phyloP scores from a whole-genome alignment of 2,329 filamentous ascomycete species.

The Fusarium sororula region DNA sequence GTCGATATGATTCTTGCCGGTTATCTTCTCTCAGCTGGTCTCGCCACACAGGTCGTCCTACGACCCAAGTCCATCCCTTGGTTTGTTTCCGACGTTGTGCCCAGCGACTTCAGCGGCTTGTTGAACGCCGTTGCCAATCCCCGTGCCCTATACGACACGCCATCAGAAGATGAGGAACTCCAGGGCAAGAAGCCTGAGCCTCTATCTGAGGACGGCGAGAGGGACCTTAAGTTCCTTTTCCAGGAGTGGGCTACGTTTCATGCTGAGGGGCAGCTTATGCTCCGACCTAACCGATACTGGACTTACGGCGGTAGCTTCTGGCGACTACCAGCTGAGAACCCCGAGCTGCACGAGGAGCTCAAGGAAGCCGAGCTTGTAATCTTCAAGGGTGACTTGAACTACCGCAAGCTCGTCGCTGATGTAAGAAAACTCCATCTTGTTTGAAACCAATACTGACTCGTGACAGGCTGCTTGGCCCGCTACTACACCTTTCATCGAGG shows the following conservation, averaged over 20 bases:
- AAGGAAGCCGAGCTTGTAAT: slow-evolving; percentile 86
- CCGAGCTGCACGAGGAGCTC: slow-evolving; percentile 77
- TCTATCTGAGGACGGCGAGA: slow-evolving; percentile 73
- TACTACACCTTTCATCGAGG: slow-evolving; percentile 84
- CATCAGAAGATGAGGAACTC: slow-evolving; percentile 71
- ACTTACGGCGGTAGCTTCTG: slow-evolving; percentile 88
- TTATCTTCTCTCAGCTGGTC: slow-evolving; percentile 83
- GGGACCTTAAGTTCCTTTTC: slow-evolving; percentile 80
- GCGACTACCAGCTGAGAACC: slow-evolving; percentile 77
- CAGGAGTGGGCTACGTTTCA: slow-evolving; percentile 82
- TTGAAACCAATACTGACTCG: slow-evolving; percentile 11
- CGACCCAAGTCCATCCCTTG: slow-evolving; percentile 96
- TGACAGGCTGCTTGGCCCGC: slow-evolving; percentile 73
- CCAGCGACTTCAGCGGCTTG: slow-evolving; percentile 84
- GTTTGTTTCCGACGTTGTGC: slow-evolving; percentile 97
- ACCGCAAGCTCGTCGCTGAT: slow-evolving; percentile 90
- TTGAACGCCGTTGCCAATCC: slow-evolving; percentile 83
- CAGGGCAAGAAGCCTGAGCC: slow-evolving; percentile 66
- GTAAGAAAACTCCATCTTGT: slow-evolving; percentile 58
- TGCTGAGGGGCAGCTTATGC: slow-evolving; percentile 81
- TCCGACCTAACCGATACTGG: slow-evolving; percentile 92
- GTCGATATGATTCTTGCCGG: slow-evolving; percentile 93
- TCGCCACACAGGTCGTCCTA: slow-evolving; percentile 87
- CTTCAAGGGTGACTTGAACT: slow-evolving; percentile 98
- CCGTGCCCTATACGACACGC: slow-evolving; percentile 79